Base-by-base conservation (phyloP, 768 basidiomycete genomes). In the Boletus sensibilis region DNA sequence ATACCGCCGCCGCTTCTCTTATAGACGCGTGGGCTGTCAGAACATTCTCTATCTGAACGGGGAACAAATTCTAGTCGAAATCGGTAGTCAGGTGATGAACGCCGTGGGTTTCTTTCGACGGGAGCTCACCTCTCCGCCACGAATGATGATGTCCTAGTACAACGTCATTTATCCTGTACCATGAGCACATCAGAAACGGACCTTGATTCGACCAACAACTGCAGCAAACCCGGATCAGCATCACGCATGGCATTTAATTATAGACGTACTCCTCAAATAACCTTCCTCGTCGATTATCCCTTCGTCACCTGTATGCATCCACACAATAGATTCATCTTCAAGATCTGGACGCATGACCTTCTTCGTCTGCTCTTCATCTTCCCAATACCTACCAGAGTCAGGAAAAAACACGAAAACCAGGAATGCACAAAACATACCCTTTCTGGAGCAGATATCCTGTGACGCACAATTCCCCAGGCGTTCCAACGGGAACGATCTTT, bases 231-330 rank as follows among this genome's bases (percentile, higher is more conserved):
- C 27, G 4, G 4, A n/a, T 57, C 33, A 48, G 20, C n/a, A 18
- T 31, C 10, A 40, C 18, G 4, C 20, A 38, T 21, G 34, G 47
- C 47, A 50, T 20, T 21, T 37, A 51, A 13, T 33, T 14, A 41
- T 21, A 20, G 14, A 74, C 85, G 57, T 62, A 90, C 91, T 84
- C 61, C 73, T 72, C 20, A 93, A 68, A 71, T 92, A 93, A 2
- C 91, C 91, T 51, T 93, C 86, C 50, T 86, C 82, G 61, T 94
- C 91, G 74, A 94, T 79, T 34, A 88, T 84, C 1, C 82, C 90
- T 63, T 91, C 82, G 65, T 94, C 91, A 1, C 91, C 91, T 0
- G 88, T 91, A 69, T 87, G 80, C 85, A 93, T 91, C 91, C 91
- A 93, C 35, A 87, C 62, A 4, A 73, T 80, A 20, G 82, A 85